phyloP scores from a whole-genome alignment of 139 green algal genomes.

The Yamagishiella unicocca region DNA sequence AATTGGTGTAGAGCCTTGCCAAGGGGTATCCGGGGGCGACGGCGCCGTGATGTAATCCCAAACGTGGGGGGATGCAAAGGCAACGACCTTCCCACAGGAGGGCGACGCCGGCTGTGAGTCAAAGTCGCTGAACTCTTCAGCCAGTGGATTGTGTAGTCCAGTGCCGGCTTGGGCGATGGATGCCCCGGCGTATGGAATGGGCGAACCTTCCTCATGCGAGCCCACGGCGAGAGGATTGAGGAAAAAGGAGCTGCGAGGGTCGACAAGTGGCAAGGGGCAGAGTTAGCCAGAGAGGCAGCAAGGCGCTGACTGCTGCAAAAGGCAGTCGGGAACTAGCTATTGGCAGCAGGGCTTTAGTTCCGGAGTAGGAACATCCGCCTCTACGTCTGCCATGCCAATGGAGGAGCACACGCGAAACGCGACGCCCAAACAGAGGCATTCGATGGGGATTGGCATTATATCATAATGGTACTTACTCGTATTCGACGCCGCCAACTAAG shows the following conservation, averaged over 20 bases:
- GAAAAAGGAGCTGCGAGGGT: background rate
- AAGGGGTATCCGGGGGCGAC: too few species aligned
- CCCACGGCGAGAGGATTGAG: background rate
- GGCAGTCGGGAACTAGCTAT: too few species aligned
- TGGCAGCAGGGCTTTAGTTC: too few species aligned
- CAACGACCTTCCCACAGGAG: background rate
- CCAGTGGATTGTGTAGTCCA: background rate
- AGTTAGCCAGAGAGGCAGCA: too few species aligned
- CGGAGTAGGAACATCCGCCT: too few species aligned
- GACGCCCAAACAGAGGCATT: background rate
- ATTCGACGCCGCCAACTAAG: background rate
- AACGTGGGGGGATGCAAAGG: too few species aligned
- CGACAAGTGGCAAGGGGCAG: background rate
- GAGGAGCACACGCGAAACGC: background rate
- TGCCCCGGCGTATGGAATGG: background rate
- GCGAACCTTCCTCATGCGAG: background rate
- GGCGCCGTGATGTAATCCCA: too few species aligned
- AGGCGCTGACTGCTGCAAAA: too few species aligned
- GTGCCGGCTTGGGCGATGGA: background rate
- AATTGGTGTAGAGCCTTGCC: too few species aligned
- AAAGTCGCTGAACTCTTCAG: background rate
- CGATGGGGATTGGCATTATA: background rate
- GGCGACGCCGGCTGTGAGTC: background rate
- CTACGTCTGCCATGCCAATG: too few species aligned
- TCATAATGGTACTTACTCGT: background rate